Conservation (phyloP, 176 grass and related monocot genomes). For the Bonia amplexicaulis region DNA sequence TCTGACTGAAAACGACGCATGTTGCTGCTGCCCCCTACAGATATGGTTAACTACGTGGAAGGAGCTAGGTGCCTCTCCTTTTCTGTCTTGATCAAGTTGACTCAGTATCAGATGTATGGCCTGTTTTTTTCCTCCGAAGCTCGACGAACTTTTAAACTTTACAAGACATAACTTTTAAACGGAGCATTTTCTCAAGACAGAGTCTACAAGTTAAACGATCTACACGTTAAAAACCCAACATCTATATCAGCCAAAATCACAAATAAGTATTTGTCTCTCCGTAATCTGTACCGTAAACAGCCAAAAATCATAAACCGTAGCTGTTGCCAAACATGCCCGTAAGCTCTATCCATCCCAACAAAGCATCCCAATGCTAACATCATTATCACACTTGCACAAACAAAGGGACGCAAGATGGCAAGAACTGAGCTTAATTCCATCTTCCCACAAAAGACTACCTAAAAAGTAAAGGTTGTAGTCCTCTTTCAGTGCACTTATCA, state of each 20-base stretch:
- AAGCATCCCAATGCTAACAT: slow-evolving; percentile 36
- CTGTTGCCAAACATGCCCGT: too few relatives aligned
- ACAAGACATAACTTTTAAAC: too few relatives aligned
- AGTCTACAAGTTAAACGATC: too few relatives aligned
- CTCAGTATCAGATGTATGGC: slow-evolving; percentile 40
- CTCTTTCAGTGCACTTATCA: slow-evolving; percentile 42
- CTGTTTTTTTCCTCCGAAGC: too few relatives aligned
- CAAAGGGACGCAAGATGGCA: slow-evolving; percentile 28
- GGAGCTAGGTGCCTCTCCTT: slow-evolving; percentile 43
- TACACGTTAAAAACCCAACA: too few relatives aligned
- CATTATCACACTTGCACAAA: slow-evolving; percentile 30
- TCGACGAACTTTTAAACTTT: too few relatives aligned
- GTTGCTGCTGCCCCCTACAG: slow-evolving; percentile 34
- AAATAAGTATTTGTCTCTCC: too few relatives aligned
- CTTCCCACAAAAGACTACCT: slow-evolving; percentile 34
- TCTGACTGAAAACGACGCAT: slow-evolving; percentile 32
- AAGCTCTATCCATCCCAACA: slow-evolving; percentile 36
- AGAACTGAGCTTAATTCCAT: slow-evolving; percentile 50
- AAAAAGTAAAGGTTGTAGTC: slow-evolving; percentile 46
- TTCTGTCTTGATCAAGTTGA: slow-evolving; percentile 59
- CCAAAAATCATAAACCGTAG: too few relatives aligned
- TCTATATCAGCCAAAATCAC: too few relatives aligned
- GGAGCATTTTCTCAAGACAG: too few relatives aligned
- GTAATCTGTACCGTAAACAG: too few relatives aligned
- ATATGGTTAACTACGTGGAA: slow-evolving; percentile 40